These are phyloP conservation scores for Sarocladiaceae sp. DNA, from an alignment of 2,329 filamentous ascomycete genomes.

Conservation along the genomic window DNA sequence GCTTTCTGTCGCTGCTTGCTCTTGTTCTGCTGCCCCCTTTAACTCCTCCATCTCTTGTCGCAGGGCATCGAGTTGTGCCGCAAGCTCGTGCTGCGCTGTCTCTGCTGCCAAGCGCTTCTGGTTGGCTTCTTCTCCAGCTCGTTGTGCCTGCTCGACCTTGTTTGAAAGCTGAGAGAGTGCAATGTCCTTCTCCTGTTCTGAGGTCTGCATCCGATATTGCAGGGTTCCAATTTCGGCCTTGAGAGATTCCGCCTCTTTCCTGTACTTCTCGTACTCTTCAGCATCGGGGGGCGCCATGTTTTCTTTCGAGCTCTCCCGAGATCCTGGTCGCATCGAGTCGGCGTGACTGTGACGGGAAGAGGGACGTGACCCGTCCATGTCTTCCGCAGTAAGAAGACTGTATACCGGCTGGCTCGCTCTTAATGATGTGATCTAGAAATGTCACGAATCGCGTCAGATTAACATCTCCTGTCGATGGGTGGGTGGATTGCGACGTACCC, in stretches of 20 bases:
- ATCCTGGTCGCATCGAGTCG: slow-evolving; percentile 41
- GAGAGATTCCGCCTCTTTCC: slow-evolving; percentile 65
- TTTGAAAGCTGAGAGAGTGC: slow-evolving; percentile 73
- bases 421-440: slow-evolving; percentile 38
- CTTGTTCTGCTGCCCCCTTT: slow-evolving; percentile 44
- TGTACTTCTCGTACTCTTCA: slow-evolving; percentile 55
- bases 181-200: slow-evolving; percentile 85
- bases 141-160: slow-evolving; percentile 75
- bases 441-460: neutral
- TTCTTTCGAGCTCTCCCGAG: slow-evolving; percentile 55
- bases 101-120: slow-evolving; percentile 60
- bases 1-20: slow-evolving; percentile 63
- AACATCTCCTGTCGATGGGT: neutral
- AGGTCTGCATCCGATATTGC: slow-evolving; percentile 80
- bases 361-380: slow-evolving; percentile 32
- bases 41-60: slow-evolving; percentile 48
- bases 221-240: slow-evolving; percentile 86
- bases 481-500: slow-evolving; percentile 26
- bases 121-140: slow-evolving; percentile 82
- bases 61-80: slow-evolving; percentile 44
- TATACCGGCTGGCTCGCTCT: slow-evolving; percentile 53
- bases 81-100: slow-evolving; percentile 44
- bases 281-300: slow-evolving; percentile 55
- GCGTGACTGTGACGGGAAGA: slow-evolving; percentile 37
- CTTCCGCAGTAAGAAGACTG: slow-evolving; percentile 54